Evolutionary conservation across 495 filamentous ascomycete genomes (phyloP), one percentile per base, ranked within the genome.

Genomic region (Tuber microsphaerosporum): DNA sequence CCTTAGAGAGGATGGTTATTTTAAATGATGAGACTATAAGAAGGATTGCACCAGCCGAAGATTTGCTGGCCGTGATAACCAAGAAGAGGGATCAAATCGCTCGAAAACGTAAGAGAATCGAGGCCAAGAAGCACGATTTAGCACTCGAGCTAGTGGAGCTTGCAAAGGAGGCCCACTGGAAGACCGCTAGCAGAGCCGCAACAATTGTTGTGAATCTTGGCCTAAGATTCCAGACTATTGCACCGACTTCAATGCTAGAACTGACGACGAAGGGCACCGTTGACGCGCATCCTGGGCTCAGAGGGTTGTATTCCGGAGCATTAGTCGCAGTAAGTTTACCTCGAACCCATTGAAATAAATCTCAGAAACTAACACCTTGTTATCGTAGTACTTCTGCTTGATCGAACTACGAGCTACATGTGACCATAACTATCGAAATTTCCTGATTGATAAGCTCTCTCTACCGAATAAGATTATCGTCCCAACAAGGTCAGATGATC

Each of bases 191-290:
- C 75, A 87, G 95, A 42, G 94, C 93, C 65, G 92, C 91, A 20
- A 91, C 94, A 37, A 94, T 98, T 78, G 91, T 97, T 22, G 88
- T 94, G 75, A 94, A 94, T 74, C 88, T 97, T 78, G 93, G 92
- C 72, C 87, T 97, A 68, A 90, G 96, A 65, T 97, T 97, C 79
- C 92, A 97, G 75, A 91, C 89, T 31, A 89, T 99, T 75, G 92
- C 92, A 17, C 91, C 91, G 69, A 87, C 91, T 43, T 88, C 91
- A 70, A 88, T 98, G 78, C 87, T 97, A 69, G 91, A 97, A 74
- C 86, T 98, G n/a, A 89, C 97, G 72, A 91, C 91, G 42, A 86
- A 86, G 48, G 95, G 96, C 14, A 90, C 94, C 17, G 94, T 96
- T 75, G 94, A 98, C 83, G 88, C 91, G 26, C 95, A 99, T 81